Evolutionary conservation across 1,139 yeast species (phyloP), one percentile per base, ranked within the genome.

Genomic region (Protomyces macrosporus): DNA sequence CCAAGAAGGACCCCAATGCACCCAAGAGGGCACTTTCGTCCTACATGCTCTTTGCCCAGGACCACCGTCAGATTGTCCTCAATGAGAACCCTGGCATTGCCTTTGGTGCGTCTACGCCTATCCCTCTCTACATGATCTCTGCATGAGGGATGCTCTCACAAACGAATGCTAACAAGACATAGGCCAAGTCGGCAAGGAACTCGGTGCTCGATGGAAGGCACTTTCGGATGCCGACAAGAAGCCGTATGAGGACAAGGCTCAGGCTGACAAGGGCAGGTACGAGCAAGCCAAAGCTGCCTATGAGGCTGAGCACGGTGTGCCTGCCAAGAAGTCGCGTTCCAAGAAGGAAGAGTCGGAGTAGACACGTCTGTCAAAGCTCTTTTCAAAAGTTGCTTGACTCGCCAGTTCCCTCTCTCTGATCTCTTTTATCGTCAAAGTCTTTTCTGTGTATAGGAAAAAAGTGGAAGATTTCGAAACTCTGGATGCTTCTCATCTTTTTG

Each of bases 11-110:
- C 79, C 98, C 98, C 80, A 91, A 91, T 78, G 98, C 98, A 70
- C 98, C 98, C 77, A 93, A 93, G 89, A 87, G 98, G 79, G 90
- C 98, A 45, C 81, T 93, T 75, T 90, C 97, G 68, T 97, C 98
- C 65, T 93, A 93, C 85, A 91, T 93, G 98, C 91, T 88, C 84
- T 93, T 91, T 75, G 98, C 98, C 72, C 90, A 90, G 75, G 97
- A 90, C 74, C 88, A 88, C 84, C 90, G 98, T 82, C 97, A 91
- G 77, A 84, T 85, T 70, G 96, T 93, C 72, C 84, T 96, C 77
- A 85, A 93, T 68, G 97, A 90, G 77, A 88, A 91, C 83, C 97
- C 97, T 71, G 96, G 95, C 76, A 88, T 89, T 72, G 78, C 91
- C 62, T 90, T 91, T 74, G 97, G 97, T 71, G 72, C 68, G 69